Percentiles rank a stretch among this genome's conserved stretches.
Evolutionary conservation across 495 filamentous ascomycete species (phyloP).

Genomic region (Tuber indicum): DNA sequence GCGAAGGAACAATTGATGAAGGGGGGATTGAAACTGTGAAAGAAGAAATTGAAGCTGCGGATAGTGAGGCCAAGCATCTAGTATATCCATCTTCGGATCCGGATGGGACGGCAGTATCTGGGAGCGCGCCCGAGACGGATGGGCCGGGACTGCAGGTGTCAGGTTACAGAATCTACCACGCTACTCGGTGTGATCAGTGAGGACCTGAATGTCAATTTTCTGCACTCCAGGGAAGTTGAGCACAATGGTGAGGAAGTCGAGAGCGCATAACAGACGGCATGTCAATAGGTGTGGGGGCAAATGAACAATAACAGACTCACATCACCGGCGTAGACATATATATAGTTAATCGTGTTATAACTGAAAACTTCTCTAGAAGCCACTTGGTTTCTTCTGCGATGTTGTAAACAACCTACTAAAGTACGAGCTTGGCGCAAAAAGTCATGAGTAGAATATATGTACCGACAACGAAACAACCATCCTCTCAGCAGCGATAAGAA

Average conservation of each 20-base stretch:
- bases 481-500: too few species aligned
- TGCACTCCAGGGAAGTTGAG: conserved; percentile 90
- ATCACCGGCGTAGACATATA: conserved; percentile 98
- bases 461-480: too few species aligned
- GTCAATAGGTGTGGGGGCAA: conserved; percentile 39
- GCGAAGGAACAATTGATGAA: background rate
- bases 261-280: conserved; percentile 59
- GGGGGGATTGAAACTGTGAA: too few species aligned
- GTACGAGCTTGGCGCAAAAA: too few species aligned
- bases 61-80: background rate
- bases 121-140: background rate
- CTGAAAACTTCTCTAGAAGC: conserved; percentile 98
- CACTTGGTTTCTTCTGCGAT: conserved; percentile 86
- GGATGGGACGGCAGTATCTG: background rate
- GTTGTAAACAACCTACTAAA: conserved; percentile 90
- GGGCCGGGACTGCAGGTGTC: background rate
- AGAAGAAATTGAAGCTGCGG: background rate
- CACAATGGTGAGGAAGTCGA: conserved; percentile 86
- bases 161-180: too few species aligned
- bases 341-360: conserved; percentile 96
- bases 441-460: too few species aligned
- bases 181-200: conserved; percentile 45
- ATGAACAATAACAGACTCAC: conserved; percentile 42
- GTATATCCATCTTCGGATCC: background rate
- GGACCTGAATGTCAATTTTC: conserved; percentile 88